A percentile compares a stretch with the other conserved stretches of the same genome.
Conservation (phyloP, 2,329 filamentous ascomycete species). For the Rasamsonia emersonii region DNA sequence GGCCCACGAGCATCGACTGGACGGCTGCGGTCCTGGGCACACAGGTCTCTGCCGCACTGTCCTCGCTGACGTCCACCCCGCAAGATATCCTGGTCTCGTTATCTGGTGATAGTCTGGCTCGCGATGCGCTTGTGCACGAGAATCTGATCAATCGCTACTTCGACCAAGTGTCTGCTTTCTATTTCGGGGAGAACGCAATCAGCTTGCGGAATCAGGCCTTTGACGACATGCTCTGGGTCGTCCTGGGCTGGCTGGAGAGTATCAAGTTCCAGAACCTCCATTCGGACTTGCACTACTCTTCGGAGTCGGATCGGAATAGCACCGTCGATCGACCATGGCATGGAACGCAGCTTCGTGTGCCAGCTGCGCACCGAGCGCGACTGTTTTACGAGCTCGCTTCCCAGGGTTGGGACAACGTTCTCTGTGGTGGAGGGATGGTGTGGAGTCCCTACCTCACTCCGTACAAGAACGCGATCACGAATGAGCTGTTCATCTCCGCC, state of each 20-base stretch:
- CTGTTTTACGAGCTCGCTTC: constrained; percentile 78
- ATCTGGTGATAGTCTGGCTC: constrained; percentile 2
- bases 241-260: constrained; percentile 79
- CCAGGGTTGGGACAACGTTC: constrained; percentile 68
- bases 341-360: constrained; percentile 62
- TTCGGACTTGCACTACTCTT: constrained; percentile 50
- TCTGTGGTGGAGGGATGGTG: constrained; percentile 81
- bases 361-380: constrained; percentile 74
- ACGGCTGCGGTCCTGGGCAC: constrained; percentile 79
- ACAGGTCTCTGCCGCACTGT: constrained; percentile 63
- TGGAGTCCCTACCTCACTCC: constrained; percentile 76
- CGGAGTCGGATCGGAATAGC: constrained; percentile 12
- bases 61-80: constrained; percentile 55
- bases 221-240: constrained; percentile 94
- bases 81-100: constrained; percentile 30
- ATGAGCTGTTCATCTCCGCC: constrained; percentile 78
- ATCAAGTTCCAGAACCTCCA: constrained; percentile 69
- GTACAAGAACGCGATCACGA: constrained; percentile 96
- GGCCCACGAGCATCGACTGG: constrained; percentile 87
- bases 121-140: constrained; percentile 47
- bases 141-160: constrained; percentile 82
- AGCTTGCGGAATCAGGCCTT: constrained; percentile 69
- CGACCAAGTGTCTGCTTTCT: constrained; percentile 65
- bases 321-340: constrained; percentile 50
- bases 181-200: constrained; percentile 77